Evolutionary conservation across 306 rosid genomes (phyloP).

Genomic region (Inga leiocalycina): DNA sequence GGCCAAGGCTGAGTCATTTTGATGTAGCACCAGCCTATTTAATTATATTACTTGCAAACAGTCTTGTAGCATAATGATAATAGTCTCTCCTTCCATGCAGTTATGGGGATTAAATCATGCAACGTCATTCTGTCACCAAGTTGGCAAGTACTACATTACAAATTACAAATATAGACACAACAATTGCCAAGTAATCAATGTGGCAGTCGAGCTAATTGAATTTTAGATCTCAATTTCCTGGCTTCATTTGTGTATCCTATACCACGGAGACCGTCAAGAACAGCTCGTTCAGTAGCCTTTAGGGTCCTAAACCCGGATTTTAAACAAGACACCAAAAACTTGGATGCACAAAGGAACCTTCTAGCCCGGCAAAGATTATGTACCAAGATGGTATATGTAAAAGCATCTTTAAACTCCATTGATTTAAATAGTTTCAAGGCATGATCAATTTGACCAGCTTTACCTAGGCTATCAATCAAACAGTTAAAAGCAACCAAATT

Average conservation of each 20-base stretch:
- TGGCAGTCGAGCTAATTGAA: constrained; percentile 43
- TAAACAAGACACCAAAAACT: constrained; percentile 56
- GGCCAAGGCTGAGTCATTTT: constrained; percentile 3
- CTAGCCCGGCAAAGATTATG: constrained; percentile 78
- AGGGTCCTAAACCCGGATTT: constrained; percentile 57
- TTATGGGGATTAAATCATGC: constrained; percentile 12
- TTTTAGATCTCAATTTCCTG: constrained; percentile 51
- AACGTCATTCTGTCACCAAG: constrained; percentile 1
- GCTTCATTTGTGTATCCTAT: constrained; percentile 66
- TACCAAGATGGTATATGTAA: constrained; percentile 67
- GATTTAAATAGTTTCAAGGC: constrained; percentile 68
- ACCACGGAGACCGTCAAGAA: constrained; percentile 58
- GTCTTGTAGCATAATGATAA: constrained; percentile 17
- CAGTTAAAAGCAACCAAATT: constrained; percentile 76
- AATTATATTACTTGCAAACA: constrained; percentile 17
- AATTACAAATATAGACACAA: not conserved
- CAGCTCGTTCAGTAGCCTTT: constrained; percentile 61
- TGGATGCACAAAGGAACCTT: constrained; percentile 63
- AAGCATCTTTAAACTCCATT: constrained; percentile 72
- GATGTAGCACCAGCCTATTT: constrained; percentile 2
- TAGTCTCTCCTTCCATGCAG: constrained; percentile 2
- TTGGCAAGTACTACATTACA: constrained; percentile 12
- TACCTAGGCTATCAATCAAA: constrained; percentile 75
- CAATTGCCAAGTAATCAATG: constrained; percentile 33
- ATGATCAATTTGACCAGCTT: constrained; percentile 67